Percentiles rank a stretch among this genome's conserved stretches.
phyloP scores from a whole-genome alignment of 306 rosid genomes.

The Casuarina cunninghamiana region DNA sequence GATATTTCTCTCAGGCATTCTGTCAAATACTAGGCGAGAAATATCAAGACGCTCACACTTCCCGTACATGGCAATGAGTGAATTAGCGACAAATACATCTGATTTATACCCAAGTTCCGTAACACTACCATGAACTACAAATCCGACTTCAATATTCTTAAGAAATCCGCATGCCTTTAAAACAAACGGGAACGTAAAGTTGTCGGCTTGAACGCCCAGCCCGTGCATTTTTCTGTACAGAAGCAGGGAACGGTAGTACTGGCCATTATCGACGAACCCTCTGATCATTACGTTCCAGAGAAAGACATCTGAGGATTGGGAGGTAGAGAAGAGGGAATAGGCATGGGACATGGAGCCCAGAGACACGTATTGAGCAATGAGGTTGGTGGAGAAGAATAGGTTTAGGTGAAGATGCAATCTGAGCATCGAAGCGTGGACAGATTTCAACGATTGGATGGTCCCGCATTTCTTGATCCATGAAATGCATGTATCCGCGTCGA shows the following conservation, averaged over 20 bases:
- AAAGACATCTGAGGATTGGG: conserved; percentile 26
- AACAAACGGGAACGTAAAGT: conserved; percentile 44
- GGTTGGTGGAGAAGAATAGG: conserved; percentile 46
- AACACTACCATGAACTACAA: conserved; percentile 29
- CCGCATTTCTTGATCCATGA: conserved; percentile 29
- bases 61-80: conserved; percentile 38
- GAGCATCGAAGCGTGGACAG: conserved; percentile 37
- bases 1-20: conserved; percentile 31
- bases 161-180: conserved; percentile 40
- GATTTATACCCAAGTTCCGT: conserved; percentile 24
- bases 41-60: conserved; percentile 33
- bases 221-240: conserved; percentile 34
- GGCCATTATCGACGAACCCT: conserved; percentile 39
- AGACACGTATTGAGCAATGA: conserved; percentile 36
- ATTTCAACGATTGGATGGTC: conserved; percentile 34
- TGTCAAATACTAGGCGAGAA: conserved; percentile 37
- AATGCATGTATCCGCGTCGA: conserved; percentile 21
- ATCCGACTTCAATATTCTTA: conserved; percentile 17
- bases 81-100: conserved; percentile 36
- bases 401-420: conserved; percentile 37
- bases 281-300: conserved; percentile 48
- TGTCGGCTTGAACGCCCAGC: conserved; percentile 28
- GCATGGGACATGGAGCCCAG: conserved; percentile 39
- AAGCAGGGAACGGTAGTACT: conserved; percentile 23
- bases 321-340: conserved; percentile 35